These are phyloP conservation scores for Comarum palustre DNA, from an alignment of 306 rosid genomes.

Conservation along the genomic window DNA sequence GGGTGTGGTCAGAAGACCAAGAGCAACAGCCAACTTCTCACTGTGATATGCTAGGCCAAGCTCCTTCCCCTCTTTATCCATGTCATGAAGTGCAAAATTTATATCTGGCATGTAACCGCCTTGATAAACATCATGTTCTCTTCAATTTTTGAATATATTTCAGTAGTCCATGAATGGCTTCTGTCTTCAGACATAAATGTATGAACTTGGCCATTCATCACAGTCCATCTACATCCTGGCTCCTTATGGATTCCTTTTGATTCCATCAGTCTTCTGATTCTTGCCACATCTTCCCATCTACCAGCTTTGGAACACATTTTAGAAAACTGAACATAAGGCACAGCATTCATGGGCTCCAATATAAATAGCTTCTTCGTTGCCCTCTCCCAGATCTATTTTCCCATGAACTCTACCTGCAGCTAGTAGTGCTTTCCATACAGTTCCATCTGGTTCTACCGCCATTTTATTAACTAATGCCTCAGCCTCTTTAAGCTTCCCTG, in stretches of 20 bases:
- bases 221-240: constrained; percentile 89
- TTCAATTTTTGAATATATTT: constrained; percentile 65
- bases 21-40: constrained; percentile 80
- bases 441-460: constrained; percentile 74
- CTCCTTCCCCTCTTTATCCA: constrained; percentile 79
- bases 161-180: constrained; percentile 58
- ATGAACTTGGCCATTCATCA: constrained; percentile 58
- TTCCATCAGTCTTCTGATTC: constrained; percentile 67
- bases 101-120: constrained; percentile 70
- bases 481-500: constrained; percentile 65
- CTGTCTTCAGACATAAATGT: constrained; percentile 77
- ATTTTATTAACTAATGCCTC: constrained; percentile 54
- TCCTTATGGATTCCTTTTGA: constrained; percentile 74
- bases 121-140: constrained; percentile 56
- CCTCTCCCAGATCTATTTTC: constrained; percentile 67
- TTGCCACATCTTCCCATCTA: constrained; percentile 71
- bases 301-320: constrained; percentile 69
- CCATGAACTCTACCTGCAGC: constrained; percentile 81
- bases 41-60: constrained; percentile 68
- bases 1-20: constrained; percentile 63
- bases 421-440: constrained; percentile 91
- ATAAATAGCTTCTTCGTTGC: constrained; percentile 66
- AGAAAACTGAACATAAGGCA: constrained; percentile 73
- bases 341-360: constrained; percentile 60
- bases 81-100: constrained; percentile 71